phyloP scores from a whole-genome alignment of 2,329 filamentous ascomycete species.

The Penicillium paneum region DNA sequence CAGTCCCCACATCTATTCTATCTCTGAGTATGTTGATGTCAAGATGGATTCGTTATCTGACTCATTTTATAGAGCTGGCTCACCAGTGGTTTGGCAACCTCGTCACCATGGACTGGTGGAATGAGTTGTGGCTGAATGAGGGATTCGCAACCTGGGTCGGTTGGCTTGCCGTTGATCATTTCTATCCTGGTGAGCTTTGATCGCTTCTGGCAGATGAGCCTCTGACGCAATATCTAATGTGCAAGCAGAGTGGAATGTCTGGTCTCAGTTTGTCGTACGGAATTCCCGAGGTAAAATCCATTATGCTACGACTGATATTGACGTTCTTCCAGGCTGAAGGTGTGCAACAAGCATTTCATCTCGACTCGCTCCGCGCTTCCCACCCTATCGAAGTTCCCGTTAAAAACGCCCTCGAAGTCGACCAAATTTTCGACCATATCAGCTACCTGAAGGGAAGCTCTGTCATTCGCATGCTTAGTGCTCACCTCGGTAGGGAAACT shows the following conservation, averaged over 20 bases:
- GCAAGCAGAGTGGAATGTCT: conserved; percentile 80
- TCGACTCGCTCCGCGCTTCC: conserved; percentile 86
- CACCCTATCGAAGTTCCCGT: conserved; percentile 97
- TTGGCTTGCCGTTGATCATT: conserved; percentile 85
- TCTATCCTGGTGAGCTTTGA: conserved; percentile 65
- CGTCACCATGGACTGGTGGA: conserved; percentile 97
- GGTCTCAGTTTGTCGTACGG: conserved; percentile 87
- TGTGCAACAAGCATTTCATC: conserved; percentile 83
- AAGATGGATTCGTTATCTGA: background rate
- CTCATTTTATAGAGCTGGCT: conserved; percentile 63
- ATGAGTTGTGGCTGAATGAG: conserved; percentile 89
- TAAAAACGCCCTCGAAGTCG: conserved; percentile 87
- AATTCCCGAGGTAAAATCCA: conserved; percentile 52
- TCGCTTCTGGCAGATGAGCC: background rate
- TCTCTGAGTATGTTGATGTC: background rate
- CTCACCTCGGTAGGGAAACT: conserved; percentile 79
- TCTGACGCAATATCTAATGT: conserved; percentile 18
- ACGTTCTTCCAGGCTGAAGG: conserved; percentile 67
- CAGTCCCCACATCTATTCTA: conserved; percentile 11
- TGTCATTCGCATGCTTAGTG: conserved; percentile 91
- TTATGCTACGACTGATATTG: conserved; percentile 34
- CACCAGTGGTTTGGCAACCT: conserved; percentile 97
- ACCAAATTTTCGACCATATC: conserved; percentile 97
- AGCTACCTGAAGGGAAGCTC: conserved; percentile 96
- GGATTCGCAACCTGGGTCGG: conserved; percentile 98